These are phyloP conservation scores for Penicillium riverlandense DNA, from an alignment of 495 filamentous ascomycete genomes.

Conservation along the genomic window DNA sequence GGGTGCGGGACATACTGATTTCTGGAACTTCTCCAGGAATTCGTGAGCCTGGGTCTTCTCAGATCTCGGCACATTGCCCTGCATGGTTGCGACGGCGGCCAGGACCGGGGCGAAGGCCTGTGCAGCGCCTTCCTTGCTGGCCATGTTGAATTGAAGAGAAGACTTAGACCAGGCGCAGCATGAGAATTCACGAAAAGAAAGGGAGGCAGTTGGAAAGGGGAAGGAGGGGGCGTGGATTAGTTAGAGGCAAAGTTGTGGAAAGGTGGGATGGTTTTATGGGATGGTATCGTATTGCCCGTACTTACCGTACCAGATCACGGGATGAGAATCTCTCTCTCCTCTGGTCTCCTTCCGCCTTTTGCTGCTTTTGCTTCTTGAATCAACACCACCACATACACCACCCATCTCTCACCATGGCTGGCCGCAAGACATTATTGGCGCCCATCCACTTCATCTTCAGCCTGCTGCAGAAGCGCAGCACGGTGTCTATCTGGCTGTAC, in stretches of 20 bases:
- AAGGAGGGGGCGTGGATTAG: constrained; percentile 4
- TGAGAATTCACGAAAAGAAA: constrained; percentile 5
- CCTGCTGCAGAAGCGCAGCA: constrained; percentile 79
- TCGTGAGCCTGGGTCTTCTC: constrained; percentile 87
- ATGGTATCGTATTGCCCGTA: constrained; percentile 8
- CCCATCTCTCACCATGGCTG: constrained; percentile 54
- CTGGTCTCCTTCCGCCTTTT: too few relatives aligned
- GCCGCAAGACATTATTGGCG: constrained; percentile 85
- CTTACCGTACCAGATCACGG: constrained; percentile 21
- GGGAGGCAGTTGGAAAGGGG: constrained; percentile 6
- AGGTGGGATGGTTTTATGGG: constrained; percentile 34
- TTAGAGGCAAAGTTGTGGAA: constrained; percentile 10
- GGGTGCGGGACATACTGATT: constrained; percentile 64
- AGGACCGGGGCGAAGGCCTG: constrained; percentile 79
- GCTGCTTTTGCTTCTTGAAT: too few relatives aligned
- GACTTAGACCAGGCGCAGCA: constrained; percentile 9
- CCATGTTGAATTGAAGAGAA: constrained; percentile 46
- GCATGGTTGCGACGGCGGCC: constrained; percentile 84
- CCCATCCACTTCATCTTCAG: constrained; percentile 99
- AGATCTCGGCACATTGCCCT: constrained; percentile 67
- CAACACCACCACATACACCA: neutral
- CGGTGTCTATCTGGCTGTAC: constrained; percentile 92
- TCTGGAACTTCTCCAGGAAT: constrained; percentile 93
- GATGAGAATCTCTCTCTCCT: neutral
- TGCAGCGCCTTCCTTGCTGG: constrained; percentile 51